Conservation (phyloP, 2,329 filamentous ascomycete species). For the Apiospora pterosperma region DNA sequence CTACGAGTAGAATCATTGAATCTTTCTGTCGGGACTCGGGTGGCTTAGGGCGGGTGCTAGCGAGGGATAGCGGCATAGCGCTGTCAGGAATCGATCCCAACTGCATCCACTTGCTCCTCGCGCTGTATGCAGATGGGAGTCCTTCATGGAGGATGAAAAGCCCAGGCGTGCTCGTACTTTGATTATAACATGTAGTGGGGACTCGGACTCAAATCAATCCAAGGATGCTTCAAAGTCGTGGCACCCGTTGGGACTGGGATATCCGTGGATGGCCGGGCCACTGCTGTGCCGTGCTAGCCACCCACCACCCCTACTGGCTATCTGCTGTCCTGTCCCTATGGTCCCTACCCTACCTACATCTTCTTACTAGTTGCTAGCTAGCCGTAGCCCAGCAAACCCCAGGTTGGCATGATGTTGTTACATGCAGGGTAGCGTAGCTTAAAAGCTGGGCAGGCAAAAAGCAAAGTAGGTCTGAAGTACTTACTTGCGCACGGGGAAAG, state of each 20-base stretch:
- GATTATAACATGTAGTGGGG: background rate
- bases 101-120: no score
- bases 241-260: background rate
- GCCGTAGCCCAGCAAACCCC: background rate
- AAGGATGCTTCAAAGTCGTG: slow-evolving; percentile 1
- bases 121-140: background rate
- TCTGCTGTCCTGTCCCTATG: no score
- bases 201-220: background rate
- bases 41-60: background rate
- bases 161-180: background rate
- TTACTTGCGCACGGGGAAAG: background rate
- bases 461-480: background rate
- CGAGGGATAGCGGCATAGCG: background rate
- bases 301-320: no score
- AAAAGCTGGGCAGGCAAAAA: background rate
- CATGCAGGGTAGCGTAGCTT: background rate
- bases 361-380: background rate
- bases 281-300: background rate
- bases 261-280: background rate
- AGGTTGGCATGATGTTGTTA: background rate
- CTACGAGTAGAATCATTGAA: background rate
- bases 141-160: background rate
- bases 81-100: background rate
- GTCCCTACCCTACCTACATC: no score
- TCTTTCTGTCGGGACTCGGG: background rate